These are phyloP conservation scores for Arthromyces matolae DNA, from an alignment of 768 basidiomycete genomes.

Conservation along the genomic window DNA sequence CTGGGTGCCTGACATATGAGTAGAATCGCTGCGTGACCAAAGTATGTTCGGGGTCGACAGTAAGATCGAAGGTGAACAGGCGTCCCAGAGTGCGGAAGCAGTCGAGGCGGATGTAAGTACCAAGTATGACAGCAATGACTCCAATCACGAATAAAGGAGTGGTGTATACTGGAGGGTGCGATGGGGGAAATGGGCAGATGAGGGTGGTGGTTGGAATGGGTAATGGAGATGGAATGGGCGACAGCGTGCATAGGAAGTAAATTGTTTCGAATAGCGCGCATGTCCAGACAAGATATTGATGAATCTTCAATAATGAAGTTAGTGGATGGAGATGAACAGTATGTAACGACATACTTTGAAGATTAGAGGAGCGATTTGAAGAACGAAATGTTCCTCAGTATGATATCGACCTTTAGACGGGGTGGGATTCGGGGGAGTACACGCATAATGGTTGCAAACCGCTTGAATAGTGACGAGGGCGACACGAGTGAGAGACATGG, in stretches of 20 bases:
- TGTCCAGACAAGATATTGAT: constrained; percentile 18
- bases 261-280: constrained; percentile 20
- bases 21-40: constrained; percentile 44
- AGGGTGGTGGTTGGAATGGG: constrained; percentile 30
- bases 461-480: constrained; percentile 40
- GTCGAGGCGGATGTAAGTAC: constrained; percentile 38
- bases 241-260: constrained; percentile 14
- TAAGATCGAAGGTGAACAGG: constrained; percentile 48
- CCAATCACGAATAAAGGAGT: constrained; percentile 34
- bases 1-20: constrained; percentile 44
- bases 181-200: constrained; percentile 22
- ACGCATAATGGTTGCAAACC: constrained; percentile 40
- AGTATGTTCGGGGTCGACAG: constrained; percentile 38
- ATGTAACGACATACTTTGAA: constrained; percentile 34
- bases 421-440: constrained; percentile 47
- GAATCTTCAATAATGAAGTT: constrained; percentile 7
- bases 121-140: constrained; percentile 29
- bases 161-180: constrained; percentile 21
- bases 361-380: constrained; percentile 46
- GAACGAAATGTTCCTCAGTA: constrained; percentile 36
- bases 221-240: constrained; percentile 21
- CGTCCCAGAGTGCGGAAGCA: constrained; percentile 44
- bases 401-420: constrained; percentile 43
- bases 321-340: neutral
- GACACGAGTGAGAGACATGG: constrained; percentile 40